Base-by-base conservation (phyloP, 2,329 filamentous ascomycete species). In the Aureobasidium uvarum region DNA sequence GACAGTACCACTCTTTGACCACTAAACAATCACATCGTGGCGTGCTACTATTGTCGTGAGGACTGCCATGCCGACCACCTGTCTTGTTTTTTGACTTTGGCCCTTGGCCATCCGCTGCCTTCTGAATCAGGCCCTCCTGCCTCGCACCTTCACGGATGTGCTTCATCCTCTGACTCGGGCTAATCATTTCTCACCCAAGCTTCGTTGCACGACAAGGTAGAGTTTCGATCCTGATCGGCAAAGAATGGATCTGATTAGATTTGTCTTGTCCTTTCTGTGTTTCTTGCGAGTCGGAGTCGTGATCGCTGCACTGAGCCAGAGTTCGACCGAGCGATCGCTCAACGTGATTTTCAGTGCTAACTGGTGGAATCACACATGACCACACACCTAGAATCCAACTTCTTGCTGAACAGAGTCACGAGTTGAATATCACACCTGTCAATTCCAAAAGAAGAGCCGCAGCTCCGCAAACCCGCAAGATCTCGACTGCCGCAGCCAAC, bases 241-340 rank as follows among this genome's bases (percentile, higher is more conserved):
- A 45, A 33, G 4, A 20, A n/a, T 45, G 54, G 54, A 58, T 58
- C 54, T 58, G 54, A 58, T 58, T 25, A 58, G 54, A 58, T 58
- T 25, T 36, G 1, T 38, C n/a, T 36, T 59, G 28, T 8, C 18
- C 38, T 43, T 7, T 33, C 31, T 23, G 11, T 25, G 25, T 36
- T 11, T 46, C 28, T 60, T 38, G 43, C n/a, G 31, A 39, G 25
- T 25, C 25, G 31, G 54, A 58, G 54, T 58, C 54, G 43, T 43
- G 39, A 43, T 41, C 54, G 13, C 39, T 33, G 14, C 39, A 31
- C 20, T 31, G n/a, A 43, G 25, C 18, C 16, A 58, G 16, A 33
- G 8, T 18, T 41, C 18, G 25, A 5, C 33, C 8, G 54, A 43
- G 39, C 25, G 25, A 20, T 58, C 25, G 33, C 18, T 23, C 28